These are phyloP conservation scores for Leccinum subspadiceum DNA, from an alignment of 1,284 basidiomycete genomes.

Conservation along the genomic window DNA sequence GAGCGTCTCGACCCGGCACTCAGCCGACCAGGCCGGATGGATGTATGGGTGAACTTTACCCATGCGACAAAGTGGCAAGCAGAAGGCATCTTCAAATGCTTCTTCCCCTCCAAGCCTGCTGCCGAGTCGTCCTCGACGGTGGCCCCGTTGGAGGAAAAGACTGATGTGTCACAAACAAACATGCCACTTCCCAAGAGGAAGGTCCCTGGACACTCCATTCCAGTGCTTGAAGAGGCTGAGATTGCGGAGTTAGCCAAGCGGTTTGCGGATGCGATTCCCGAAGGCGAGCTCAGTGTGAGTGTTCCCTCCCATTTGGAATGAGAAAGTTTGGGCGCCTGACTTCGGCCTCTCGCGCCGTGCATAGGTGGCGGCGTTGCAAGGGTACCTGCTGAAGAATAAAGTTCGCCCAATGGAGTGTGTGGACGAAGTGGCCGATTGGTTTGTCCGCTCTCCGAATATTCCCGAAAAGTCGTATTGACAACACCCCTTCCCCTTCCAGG, in stretches of 20 bases:
- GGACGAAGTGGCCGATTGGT: conserved; percentile 72
- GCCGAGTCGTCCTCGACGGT: conserved; percentile 16
- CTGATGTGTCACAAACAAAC: conserved; percentile 61
- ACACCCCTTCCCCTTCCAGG: conserved; percentile 35
- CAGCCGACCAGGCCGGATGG: conserved; percentile 75
- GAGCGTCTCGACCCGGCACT: conserved; percentile 82
- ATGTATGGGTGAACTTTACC: conserved; percentile 86
- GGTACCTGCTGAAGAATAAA: conserved; percentile 82
- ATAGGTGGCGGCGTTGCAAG: conserved; percentile 81
- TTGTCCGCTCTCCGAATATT: conserved; percentile 16
- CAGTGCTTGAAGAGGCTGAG: conserved; percentile 68
- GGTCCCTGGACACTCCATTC: conserved; percentile 53
- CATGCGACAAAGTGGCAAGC: conserved; percentile 86
- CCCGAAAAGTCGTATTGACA: conserved; percentile 3
- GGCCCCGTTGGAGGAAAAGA: conserved; percentile 26
- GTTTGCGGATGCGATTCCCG: conserved; percentile 74
- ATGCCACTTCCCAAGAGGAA: conserved; percentile 68
- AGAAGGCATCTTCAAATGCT: conserved; percentile 87
- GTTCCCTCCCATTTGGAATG: conserved; percentile 1
- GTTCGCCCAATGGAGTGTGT: conserved; percentile 78
- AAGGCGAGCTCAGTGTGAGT: conserved; percentile 78
- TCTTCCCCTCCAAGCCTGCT: conserved; percentile 69
- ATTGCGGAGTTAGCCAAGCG: conserved; percentile 71
- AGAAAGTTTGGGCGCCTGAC: conserved; percentile 4
- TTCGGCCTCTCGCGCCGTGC: neutral